phyloP scores from a whole-genome alignment of 2,329 filamentous ascomycete genomes.

The Nemania abortiva region DNA sequence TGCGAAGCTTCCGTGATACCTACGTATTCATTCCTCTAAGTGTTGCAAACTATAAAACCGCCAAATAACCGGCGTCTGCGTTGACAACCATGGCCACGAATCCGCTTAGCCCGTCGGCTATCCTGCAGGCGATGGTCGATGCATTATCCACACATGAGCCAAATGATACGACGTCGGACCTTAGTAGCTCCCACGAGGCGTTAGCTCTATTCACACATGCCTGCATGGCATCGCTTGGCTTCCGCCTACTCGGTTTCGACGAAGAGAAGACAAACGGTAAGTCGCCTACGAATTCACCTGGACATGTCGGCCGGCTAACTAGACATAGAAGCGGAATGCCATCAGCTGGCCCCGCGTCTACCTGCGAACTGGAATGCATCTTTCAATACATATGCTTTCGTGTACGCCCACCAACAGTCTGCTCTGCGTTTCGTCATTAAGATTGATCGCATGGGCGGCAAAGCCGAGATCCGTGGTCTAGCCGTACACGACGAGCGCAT shows the following conservation, averaged over 20 bases:
- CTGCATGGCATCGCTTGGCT: slow-evolving; percentile 83
- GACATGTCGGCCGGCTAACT: slow-evolving; percentile 8
- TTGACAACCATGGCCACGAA: slow-evolving; percentile 46
- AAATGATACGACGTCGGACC: slow-evolving; percentile 68
- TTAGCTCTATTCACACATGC: slow-evolving; percentile 87
- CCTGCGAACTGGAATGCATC: slow-evolving; percentile 84
- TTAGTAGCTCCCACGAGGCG: slow-evolving; percentile 82
- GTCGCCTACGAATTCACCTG: not conserved
- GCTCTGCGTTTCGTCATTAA: slow-evolving; percentile 87
- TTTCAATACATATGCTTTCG: slow-evolving; percentile 79
- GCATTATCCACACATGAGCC: slow-evolving; percentile 67
- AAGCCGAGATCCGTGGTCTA: slow-evolving; percentile 85
- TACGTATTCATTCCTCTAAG: not conserved
- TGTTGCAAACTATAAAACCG: not conserved
- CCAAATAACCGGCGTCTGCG: slow-evolving; percentile 6
- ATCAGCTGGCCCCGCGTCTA: slow-evolving; percentile 70
- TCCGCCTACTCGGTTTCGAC: slow-evolving; percentile 83
- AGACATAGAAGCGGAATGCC: slow-evolving; percentile 66
- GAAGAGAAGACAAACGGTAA: slow-evolving; percentile 81
- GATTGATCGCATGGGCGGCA: slow-evolving; percentile 82
- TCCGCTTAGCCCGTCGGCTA: slow-evolving; percentile 58
- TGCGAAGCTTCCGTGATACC: not conserved
- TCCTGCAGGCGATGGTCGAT: slow-evolving; percentile 69
- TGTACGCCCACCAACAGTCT: slow-evolving; percentile 88
- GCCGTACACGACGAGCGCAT: slow-evolving; percentile 85